phyloP scores from a whole-genome alignment of 108 stramenopile genomes.

The Fistulifera pelliculosa region DNA sequence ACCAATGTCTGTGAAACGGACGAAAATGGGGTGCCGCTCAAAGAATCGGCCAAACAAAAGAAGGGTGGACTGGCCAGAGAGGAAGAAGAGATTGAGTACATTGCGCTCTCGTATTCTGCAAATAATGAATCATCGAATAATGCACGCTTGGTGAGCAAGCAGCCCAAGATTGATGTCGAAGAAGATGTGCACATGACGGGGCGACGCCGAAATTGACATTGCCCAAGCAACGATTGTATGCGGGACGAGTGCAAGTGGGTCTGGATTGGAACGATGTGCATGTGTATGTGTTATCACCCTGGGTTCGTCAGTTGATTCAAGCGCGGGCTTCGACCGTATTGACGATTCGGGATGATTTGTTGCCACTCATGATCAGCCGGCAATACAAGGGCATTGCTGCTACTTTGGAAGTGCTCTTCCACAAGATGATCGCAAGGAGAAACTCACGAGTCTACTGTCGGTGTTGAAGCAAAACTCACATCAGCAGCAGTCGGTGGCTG shows the following conservation, averaged over 20 bases:
- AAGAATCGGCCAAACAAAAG: conserved; percentile 74
- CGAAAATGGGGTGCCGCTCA: conserved; percentile 67
- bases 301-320: conserved; percentile 55
- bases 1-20: conserved; percentile 76
- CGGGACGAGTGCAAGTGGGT: conserved; percentile 22
- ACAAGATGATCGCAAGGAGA: conserved; percentile 7
- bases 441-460: conserved; percentile 6
- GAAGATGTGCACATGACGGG: conserved; percentile 63
- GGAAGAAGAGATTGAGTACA: conserved; percentile 80
- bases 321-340: conserved; percentile 28
- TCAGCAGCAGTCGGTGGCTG: conserved; percentile 10
- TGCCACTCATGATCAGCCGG: conserved; percentile 63
- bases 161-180: conserved; percentile 63
- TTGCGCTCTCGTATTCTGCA: conserved; percentile 38
- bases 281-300: conserved; percentile 71
- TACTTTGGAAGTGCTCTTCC: conserved; percentile 41
- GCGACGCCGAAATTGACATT: conserved; percentile 59
- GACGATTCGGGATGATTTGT: conserved; percentile 50
- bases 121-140: conserved; percentile 10
- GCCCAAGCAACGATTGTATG: conserved; percentile 46
- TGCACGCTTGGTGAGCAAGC: conserved; percentile 66
- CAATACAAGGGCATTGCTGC: conserved; percentile 62
- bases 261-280: conserved; percentile 65
- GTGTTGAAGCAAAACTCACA: conserved; percentile 8
- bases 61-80: conserved; percentile 59